Evolutionary conservation across 768 basidiomycete genomes (phyloP), one percentile per base, ranked within the genome.

Genomic region (Boletales sp.): DNA sequence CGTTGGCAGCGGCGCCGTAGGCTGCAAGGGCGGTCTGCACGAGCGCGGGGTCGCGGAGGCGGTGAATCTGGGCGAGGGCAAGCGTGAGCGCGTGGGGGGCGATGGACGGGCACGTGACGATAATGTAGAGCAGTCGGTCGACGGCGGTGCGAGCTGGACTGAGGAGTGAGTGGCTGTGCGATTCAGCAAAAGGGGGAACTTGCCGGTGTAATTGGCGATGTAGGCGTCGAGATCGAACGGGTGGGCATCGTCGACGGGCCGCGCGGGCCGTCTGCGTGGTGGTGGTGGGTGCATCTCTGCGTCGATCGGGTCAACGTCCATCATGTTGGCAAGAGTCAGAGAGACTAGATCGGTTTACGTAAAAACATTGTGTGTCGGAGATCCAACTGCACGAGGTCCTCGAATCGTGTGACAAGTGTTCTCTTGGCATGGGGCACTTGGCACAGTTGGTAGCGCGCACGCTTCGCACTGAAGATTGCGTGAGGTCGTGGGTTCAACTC

Each of bases 221-320:
- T 90, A 88, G 37, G 80, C 68, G 50, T 94, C 93, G 46, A 94
- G 79, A 62, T 95, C 92, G 62, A 92, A 94, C 5, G 92, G 90
- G 62, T 93, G 90, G 0, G 77, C 76, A 38, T 89, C 87, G 66
- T 92, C 86, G 13, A 93, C 77, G 12, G 72, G 70, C 2, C 77
- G 77, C 18, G 74, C 56, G 33, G 49, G 44, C 19, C 65, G 60
- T 49, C 21, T 50, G 54, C 5, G 46, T 42, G 34, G 49, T 30
- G 28, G 19, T 56, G 55, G 44, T 48, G 48, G n/a, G 53, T 48
- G 44, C 25, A 57, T 52, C 18, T 68, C 67, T 14, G 57, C 48
- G 2, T 67, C 66, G 52, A 62, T 57, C 37, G 46, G 55, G 58
- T 67, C 65, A 3, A 67, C 52, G 48, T 67, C 65, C 65, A 68